Conservation (phyloP, 352 stramenopile genomes). For the Thalassiosira exigua region DNA sequence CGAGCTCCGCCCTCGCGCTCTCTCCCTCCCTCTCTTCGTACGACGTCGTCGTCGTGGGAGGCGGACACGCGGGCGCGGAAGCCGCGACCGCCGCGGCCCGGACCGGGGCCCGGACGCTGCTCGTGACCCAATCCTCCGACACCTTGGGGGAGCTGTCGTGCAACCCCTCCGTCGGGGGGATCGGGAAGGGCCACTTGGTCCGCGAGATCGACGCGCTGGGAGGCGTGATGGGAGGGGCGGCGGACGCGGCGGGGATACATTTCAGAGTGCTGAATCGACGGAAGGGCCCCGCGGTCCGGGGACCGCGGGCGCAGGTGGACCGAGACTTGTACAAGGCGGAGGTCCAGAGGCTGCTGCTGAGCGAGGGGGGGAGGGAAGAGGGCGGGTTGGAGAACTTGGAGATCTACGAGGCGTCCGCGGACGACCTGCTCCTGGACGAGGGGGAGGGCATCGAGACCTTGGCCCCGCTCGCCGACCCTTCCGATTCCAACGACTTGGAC, state of each 20-base stretch:
- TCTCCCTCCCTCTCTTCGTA: constrained; percentile 27
- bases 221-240: constrained; percentile 96
- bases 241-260: constrained; percentile 95
- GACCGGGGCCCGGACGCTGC: constrained; percentile 91
- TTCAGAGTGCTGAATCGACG: constrained; percentile 96
- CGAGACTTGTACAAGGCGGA: constrained; percentile 94
- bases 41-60: constrained; percentile 92
- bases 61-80: constrained; percentile 91
- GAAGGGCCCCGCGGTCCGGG: constrained; percentile 86
- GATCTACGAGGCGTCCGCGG: constrained; percentile 93
- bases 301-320: constrained; percentile 94
- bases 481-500: constrained; percentile 5
- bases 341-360: constrained; percentile 90
- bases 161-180: constrained; percentile 98
- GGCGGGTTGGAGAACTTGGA: constrained; percentile 87
- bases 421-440: constrained; percentile 92
- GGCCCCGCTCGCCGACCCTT: constrained; percentile 44
- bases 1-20: not conserved
- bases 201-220: constrained; percentile 97
- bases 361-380: constrained; percentile 53
- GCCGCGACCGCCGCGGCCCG: constrained; percentile 89
- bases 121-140: constrained; percentile 95
- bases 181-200: constrained; percentile 98
- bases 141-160: constrained; percentile 98
- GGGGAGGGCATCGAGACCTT: constrained; percentile 66